Evolutionary conservation across 257 asterid genomes (phyloP), one percentile per base, ranked within the genome.

Genomic region (Nicotiana benthamiana): DNA sequence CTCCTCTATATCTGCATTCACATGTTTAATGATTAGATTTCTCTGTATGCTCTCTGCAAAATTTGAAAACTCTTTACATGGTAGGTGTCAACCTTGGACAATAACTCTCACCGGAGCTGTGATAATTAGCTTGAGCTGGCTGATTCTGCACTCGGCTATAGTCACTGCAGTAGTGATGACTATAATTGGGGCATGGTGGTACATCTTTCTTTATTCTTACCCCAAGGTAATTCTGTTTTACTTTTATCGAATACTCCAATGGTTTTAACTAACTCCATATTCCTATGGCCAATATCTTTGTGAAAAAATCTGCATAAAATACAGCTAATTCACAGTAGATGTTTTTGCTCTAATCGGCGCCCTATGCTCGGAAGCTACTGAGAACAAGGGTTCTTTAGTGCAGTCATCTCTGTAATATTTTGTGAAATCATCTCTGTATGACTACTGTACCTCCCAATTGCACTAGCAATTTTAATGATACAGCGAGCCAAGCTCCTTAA

Each of bases 11-110:
- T 70, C 22, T 70, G 59, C n/a, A 70, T 68, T 46, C 59, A 46
- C 60, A 43, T 72, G 57, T 68, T 68, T 68, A 70, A 70, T 70
- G 6, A 32, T 32, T 32, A 32, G 36, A 32, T 32, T 32, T 32
- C 36, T 20, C 20, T 70, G 77, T 52, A 20, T 36, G 53, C 11
- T 67, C 40, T 67, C 30, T 68, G 77, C 34, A 43, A 67, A 13
- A 11, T 48, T 51, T 26, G 26, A n/a, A n/a, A 61, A 17, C 34
- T 46, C 9, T 27, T 61, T 61, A 24, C 26, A 16, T 9, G 34
- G 36, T 13, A 95, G 99, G 99, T 95, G 99, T 85, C 99, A 95
- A 83, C 99, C 99, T 0, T 95, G 99, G 98, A 93, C 97, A 53
- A 93, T 95, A 75, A 74, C 88, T 24, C 81, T 89, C 79, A 91